Conservation (phyloP, 2,329 filamentous ascomycete genomes). For the Beauveria varroae region DNA sequence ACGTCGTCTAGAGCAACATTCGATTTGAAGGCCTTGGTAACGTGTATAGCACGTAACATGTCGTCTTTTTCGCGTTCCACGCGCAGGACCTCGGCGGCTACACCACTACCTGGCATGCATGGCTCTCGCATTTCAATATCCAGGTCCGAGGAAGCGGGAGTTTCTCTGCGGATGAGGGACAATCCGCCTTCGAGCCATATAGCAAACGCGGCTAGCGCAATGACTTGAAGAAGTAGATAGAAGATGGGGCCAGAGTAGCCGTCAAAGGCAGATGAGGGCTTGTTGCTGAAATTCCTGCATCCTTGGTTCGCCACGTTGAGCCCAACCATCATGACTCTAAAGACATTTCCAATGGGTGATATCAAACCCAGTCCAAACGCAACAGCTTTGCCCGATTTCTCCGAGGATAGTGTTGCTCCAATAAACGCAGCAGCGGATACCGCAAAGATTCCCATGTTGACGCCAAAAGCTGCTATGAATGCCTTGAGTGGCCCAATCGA, state of each 20-base stretch:
- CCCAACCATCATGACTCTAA: constrained; percentile 62
- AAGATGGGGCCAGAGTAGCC: constrained; percentile 73
- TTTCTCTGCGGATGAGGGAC: not conserved
- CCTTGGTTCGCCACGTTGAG: constrained; percentile 73
- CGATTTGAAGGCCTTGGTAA: constrained; percentile 66
- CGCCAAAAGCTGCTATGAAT: constrained; percentile 58
- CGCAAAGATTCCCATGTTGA: constrained; percentile 53
- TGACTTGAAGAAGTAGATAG: constrained; percentile 65
- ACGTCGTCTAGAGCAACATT: constrained; percentile 72
- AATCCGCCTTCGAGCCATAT: constrained; percentile 68
- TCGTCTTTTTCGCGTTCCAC: constrained; percentile 50
- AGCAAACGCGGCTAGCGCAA: constrained; percentile 60
- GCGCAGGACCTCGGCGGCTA: constrained; percentile 20
- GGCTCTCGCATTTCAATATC: constrained; percentile 6
- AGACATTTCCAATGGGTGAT: constrained; percentile 37
- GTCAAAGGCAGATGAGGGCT: constrained; percentile 60
- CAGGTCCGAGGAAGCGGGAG: not conserved
- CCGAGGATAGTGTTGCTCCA: not conserved
- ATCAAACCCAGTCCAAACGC: constrained; percentile 14
- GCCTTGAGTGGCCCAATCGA: constrained; percentile 63
- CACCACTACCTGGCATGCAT: not conserved
- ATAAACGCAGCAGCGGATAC: not conserved
- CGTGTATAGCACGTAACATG: constrained; percentile 63
- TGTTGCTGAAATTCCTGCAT: constrained; percentile 56
- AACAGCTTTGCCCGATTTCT: constrained; percentile 13